Conservation (phyloP, 116 monocot species). For the Cymodocea nodosa region DNA sequence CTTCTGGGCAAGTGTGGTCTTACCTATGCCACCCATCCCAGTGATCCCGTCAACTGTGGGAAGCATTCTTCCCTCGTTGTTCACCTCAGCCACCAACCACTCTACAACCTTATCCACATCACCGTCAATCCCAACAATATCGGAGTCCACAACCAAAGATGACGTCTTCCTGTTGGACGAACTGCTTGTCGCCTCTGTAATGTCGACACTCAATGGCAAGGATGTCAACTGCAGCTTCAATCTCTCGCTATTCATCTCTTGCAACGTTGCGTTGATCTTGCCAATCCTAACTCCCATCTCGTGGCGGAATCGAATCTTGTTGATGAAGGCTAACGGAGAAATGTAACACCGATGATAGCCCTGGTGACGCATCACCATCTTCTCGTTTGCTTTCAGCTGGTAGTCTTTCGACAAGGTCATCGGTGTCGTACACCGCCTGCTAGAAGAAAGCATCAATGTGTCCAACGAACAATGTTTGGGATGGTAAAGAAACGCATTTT, state of each 20-base stretch:
- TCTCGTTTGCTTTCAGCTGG: neutral
- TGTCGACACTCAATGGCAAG: neutral
- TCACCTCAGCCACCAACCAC: neutral
- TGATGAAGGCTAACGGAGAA: no score
- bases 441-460: no score
- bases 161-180: neutral
- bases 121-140: constrained; percentile 13
- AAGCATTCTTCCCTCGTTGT: neutral
- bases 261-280: no score
- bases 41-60: constrained; percentile 7
- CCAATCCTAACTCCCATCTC: no score
- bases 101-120: constrained; percentile 4
- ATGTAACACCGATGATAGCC: neutral
- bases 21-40: constrained; percentile 33
- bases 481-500: no score
- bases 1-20: constrained; percentile 23
- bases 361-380: neutral
- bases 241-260: no score
- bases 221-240: no score
- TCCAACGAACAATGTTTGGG: no score
- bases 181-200: neutral
- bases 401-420: constrained; percentile 16
- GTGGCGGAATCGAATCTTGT: no score
- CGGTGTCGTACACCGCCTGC: constrained; percentile 17
- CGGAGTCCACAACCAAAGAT: constrained; percentile 2